Evolutionary conservation across 345 rosid species (phyloP).

Genomic region (Durio zibethinus): DNA sequence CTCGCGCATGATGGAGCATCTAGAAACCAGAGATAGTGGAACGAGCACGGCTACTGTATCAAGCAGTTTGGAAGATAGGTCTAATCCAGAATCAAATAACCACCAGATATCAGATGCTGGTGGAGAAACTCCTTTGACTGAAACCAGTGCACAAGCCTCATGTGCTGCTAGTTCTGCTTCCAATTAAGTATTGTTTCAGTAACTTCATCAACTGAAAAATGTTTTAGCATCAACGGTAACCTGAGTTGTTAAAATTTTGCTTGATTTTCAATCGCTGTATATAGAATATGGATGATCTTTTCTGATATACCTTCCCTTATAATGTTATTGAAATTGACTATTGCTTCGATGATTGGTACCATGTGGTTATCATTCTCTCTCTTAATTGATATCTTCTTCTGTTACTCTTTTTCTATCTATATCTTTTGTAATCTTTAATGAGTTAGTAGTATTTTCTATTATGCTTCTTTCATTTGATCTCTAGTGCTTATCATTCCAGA

Average conservation of each 20-base stretch:
- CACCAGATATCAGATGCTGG: constrained; percentile 27
- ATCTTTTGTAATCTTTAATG: neutral
- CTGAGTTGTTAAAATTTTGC: neutral
- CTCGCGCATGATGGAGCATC: constrained; percentile 79
- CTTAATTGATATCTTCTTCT: neutral
- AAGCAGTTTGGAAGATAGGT: constrained; percentile 35
- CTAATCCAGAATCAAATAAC: constrained; percentile 39
- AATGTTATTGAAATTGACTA: neutral
- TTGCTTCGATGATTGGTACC: neutral
- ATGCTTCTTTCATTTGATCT: neutral
- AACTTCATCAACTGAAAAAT: constrained; percentile 16
- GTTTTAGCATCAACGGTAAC: constrained; percentile 19
- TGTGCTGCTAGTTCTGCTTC: constrained; percentile 53
- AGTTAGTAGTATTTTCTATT: neutral
- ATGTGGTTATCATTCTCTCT: neutral
- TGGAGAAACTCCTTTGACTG: constrained; percentile 30
- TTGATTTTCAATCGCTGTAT: neutral
- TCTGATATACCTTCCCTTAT: neutral
- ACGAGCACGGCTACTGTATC: constrained; percentile 43
- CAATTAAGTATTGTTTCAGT: constrained; percentile 28
- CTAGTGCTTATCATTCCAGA: neutral
- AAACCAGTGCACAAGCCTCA: constrained; percentile 35
- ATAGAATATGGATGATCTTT: neutral
- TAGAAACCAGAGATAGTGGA: constrained; percentile 53
- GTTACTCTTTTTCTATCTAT: no score